Evolutionary conservation across 805 yeast species (phyloP).

Genomic region (Saccharomycopsis selenospora): DNA sequence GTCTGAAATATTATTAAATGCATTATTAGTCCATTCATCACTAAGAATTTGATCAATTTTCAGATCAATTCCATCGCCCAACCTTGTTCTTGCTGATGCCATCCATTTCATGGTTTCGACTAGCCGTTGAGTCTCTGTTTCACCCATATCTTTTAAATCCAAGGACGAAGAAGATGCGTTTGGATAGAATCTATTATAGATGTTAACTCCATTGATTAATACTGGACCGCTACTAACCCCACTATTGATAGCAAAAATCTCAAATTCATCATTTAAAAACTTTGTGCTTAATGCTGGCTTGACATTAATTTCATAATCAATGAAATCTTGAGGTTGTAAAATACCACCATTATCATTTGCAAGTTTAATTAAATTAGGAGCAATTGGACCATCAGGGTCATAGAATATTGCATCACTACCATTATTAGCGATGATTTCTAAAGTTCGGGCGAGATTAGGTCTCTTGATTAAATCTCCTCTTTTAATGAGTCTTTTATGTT

Average conservation of each 20-base stretch:
- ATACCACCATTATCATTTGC: constrained; percentile 60
- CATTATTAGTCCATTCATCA: constrained; percentile 50
- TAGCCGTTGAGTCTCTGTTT: constrained; percentile 53
- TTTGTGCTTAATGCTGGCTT: constrained; percentile 36
- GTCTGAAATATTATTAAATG: constrained; percentile 46
- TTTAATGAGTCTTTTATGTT: constrained; percentile 30
- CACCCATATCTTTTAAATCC: constrained; percentile 43
- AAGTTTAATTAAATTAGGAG: constrained; percentile 44
- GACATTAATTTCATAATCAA: constrained; percentile 43
- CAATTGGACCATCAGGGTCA: constrained; percentile 75
- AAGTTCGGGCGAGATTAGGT: constrained; percentile 56
- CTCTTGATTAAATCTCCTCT: constrained; percentile 59
- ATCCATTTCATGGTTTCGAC: constrained; percentile 93
- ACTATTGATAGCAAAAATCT: constrained; percentile 44
- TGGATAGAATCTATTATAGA: too few relatives aligned
- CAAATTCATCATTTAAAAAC: constrained; percentile 33
- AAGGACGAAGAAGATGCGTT: too few relatives aligned
- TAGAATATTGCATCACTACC: constrained; percentile 77
- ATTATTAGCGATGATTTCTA: constrained; percentile 60
- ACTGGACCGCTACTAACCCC: constrained; percentile 88
- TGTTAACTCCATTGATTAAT: constrained; percentile 62
- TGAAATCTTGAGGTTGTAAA: constrained; percentile 57
- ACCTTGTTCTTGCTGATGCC: constrained; percentile 75
- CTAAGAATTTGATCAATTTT: constrained; percentile 34
- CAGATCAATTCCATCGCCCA: constrained; percentile 55